Conservation (phyloP, 1,284 basidiomycete genomes). For the Ceratobasidium papillatum region DNA sequence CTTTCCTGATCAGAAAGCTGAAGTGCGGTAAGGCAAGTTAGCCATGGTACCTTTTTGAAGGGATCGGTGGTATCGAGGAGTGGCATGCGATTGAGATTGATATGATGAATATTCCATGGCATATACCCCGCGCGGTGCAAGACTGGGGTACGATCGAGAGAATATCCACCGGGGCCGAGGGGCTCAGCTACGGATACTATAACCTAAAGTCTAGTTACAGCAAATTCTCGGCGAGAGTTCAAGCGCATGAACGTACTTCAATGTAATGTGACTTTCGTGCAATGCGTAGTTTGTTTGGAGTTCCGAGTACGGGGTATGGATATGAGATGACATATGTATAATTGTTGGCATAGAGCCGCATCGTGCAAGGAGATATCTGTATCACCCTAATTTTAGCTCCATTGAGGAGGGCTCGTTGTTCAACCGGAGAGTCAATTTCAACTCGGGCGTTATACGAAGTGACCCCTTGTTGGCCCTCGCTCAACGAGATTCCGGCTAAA, state of each 20-base stretch:
- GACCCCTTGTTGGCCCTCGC: not conserved
- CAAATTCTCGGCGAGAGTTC: not conserved
- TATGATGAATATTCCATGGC: conserved; percentile 51
- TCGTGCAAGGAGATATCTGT: conserved; percentile 53
- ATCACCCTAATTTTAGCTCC: conserved; percentile 44
- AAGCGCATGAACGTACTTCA: conserved; percentile 54
- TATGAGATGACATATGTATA: conserved; percentile 50
- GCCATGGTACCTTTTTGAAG: conserved; percentile 2
- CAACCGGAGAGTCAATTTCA: conserved; percentile 48
- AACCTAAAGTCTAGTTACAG: conserved; percentile 47
- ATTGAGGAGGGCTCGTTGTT: conserved; percentile 51
- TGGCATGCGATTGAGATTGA: conserved; percentile 48
- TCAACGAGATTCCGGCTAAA: not conserved
- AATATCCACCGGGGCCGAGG: conserved; percentile 46
- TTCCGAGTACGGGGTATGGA: conserved; percentile 54
- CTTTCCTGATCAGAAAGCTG: conserved; percentile 51
- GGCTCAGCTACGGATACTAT: conserved; percentile 48
- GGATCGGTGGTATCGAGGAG: conserved; percentile 43
- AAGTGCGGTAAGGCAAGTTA: not conserved
- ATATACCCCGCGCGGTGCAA: not conserved
- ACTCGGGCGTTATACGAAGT: conserved; percentile 48
- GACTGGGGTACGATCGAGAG: conserved; percentile 52
- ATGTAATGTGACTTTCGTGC: conserved; percentile 64
- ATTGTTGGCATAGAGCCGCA: conserved; percentile 49
- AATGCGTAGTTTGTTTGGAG: conserved; percentile 55